Conservation (phyloP, 2,329 filamentous ascomycete genomes). For the Graphilbum fragrans region DNA sequence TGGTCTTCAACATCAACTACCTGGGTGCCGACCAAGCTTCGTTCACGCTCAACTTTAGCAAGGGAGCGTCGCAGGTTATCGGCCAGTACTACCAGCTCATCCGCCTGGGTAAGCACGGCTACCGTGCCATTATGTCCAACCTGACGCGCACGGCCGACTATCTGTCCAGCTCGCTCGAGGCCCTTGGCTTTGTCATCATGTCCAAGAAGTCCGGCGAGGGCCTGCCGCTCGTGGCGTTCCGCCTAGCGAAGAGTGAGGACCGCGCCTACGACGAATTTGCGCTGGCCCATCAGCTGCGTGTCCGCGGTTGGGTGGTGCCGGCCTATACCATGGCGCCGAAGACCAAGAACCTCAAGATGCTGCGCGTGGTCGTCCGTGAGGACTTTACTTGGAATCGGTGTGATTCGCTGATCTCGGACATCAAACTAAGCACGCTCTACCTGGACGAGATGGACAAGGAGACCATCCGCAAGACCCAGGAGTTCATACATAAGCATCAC, state of each 20-base stretch:
- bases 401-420: constrained; percentile 64
- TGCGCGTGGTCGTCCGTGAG: constrained; percentile 84
- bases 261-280: constrained; percentile 62
- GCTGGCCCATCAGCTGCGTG: constrained; percentile 72
- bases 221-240: constrained; percentile 83
- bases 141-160: constrained; percentile 84
- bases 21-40: constrained; percentile 89
- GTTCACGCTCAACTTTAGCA: constrained; percentile 95
- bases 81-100: constrained; percentile 98
- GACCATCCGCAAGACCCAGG: constrained; percentile 55
- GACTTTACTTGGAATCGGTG: constrained; percentile 79
- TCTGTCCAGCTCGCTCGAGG: constrained; percentile 59
- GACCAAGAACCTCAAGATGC: constrained; percentile 73
- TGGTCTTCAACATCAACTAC: constrained; percentile 99
- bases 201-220: constrained; percentile 66
- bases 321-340: constrained; percentile 96
- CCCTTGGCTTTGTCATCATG: constrained; percentile 78
- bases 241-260: constrained; percentile 50
- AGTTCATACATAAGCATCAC: constrained; percentile 49
- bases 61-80: constrained; percentile 87
- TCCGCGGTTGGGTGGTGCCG: constrained; percentile 84
- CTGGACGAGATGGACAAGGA: constrained; percentile 65
- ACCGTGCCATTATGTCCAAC: constrained; percentile 88
- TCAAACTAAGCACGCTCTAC: constrained; percentile 62
- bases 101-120: constrained; percentile 83